A percentile compares a stretch with the other conserved stretches of the same genome.
Evolutionary conservation across 257 asterid genomes (phyloP).

Genomic region (Solanum chilense): DNA sequence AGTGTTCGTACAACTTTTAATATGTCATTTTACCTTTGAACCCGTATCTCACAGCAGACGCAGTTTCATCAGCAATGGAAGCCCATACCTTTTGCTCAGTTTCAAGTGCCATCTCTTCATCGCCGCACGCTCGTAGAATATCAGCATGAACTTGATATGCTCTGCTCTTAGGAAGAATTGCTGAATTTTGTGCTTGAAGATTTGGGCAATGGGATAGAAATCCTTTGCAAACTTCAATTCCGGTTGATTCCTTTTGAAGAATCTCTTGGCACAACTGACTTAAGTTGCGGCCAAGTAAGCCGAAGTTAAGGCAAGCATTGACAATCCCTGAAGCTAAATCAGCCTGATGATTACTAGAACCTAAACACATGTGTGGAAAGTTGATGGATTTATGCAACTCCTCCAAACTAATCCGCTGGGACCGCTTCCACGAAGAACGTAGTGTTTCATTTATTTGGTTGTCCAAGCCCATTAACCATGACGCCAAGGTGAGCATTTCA

Average conservation of each 20-base stretch:
- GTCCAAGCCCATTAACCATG: constrained; percentile 89
- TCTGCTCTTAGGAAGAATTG: constrained; percentile 91
- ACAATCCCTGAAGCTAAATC: constrained; percentile 78
- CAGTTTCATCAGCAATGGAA: constrained; percentile 89
- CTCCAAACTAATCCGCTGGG: constrained; percentile 71
- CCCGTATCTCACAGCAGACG: constrained; percentile 84
- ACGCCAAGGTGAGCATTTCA: constrained; percentile 67
- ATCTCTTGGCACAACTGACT: constrained; percentile 80
- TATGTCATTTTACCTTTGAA: constrained; percentile 45
- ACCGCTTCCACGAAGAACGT: constrained; percentile 46
- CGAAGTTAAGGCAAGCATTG: constrained; percentile 70
- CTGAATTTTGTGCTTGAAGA: constrained; percentile 56
- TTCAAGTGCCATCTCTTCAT: constrained; percentile 45
- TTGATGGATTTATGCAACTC: constrained; percentile 84
- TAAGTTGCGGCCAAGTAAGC: constrained; percentile 79
- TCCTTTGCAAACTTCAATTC: constrained; percentile 48
- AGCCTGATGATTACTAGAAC: constrained; percentile 78
- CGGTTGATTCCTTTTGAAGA: constrained; percentile 51
- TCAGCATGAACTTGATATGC: constrained; percentile 80
- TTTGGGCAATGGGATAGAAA: constrained; percentile 48
- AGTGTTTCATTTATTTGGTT: constrained; percentile 26
- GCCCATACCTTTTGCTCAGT: constrained; percentile 70
- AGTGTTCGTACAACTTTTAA: not conserved
- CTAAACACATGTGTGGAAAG: constrained; percentile 66
- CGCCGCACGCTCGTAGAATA: constrained; percentile 66